Percentiles rank a stretch among this genome's conserved stretches.
Evolutionary conservation across 768 basidiomycete genomes (phyloP).

Genomic region (Boletellus emodensis): DNA sequence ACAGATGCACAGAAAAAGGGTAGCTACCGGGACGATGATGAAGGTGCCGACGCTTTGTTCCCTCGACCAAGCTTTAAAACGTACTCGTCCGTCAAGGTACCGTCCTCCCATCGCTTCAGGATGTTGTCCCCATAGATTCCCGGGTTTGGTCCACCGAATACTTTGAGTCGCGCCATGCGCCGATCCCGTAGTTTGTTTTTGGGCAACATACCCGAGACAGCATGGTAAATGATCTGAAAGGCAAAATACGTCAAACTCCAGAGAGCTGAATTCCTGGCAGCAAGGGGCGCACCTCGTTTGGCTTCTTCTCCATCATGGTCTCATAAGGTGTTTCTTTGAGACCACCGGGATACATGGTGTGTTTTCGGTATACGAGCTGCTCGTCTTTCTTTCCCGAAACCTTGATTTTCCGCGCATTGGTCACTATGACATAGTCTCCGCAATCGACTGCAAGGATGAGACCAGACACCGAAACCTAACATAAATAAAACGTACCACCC

Average conservation of each 20-base stretch:
- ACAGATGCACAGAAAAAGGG: background rate
- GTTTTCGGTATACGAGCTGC: slow-evolving; percentile 83
- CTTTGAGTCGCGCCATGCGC: slow-evolving; percentile 80
- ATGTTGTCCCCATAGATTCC: slow-evolving; percentile 76
- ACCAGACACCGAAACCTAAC: background rate
- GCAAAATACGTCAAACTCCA: background rate
- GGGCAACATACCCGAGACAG: slow-evolving; percentile 97
- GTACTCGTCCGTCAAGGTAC: slow-evolving; percentile 50
- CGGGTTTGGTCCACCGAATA: slow-evolving; percentile 79
- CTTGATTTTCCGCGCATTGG: slow-evolving; percentile 77
- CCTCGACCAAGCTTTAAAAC: slow-evolving; percentile 25
- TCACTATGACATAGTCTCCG: slow-evolving; percentile 97
- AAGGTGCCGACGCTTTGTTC: slow-evolving; percentile 12
- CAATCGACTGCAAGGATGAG: slow-evolving; percentile 69
- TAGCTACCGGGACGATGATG: slow-evolving; percentile 11
- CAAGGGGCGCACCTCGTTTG: slow-evolving; percentile 71
- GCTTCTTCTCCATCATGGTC: slow-evolving; percentile 78
- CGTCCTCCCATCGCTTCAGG: slow-evolving; percentile 80
- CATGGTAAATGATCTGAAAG: slow-evolving; percentile 84
- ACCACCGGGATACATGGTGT: slow-evolving; percentile 91
- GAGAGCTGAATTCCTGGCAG: background rate
- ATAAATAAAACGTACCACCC: slow-evolving; percentile 50
- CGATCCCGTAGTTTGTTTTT: slow-evolving; percentile 95
- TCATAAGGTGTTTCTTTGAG: slow-evolving; percentile 87
- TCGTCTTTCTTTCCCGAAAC: slow-evolving; percentile 88